Base-by-base conservation (phyloP, 2,329 filamentous ascomycete species). In the Neofusicoccum parvum region DNA sequence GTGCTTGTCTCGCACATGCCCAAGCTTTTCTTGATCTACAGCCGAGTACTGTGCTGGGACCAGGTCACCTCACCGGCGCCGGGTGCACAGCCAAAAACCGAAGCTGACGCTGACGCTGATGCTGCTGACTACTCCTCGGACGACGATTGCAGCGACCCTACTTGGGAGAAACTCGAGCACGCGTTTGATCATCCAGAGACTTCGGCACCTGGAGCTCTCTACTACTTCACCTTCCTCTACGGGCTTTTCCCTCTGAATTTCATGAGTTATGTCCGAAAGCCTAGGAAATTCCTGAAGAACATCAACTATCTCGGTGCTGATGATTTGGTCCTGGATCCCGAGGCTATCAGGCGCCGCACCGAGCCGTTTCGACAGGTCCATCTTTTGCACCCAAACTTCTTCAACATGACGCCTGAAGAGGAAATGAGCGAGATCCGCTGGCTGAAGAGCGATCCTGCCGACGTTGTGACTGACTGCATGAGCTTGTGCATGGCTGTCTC, bases 241-340 rank as follows among this genome's bases (percentile, higher is more conserved):
- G 92, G 92, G 0, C 80, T 95, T 4, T 95, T 94, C 69, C 92
- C 92, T 1, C 86, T 94, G 72, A 94, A 94, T 74, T 92, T 95
- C 70, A 90, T 92, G 86, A 90, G 90, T 76, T 95, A 94, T 73
- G 90, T 95, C 68, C 86, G 91, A 65, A 94, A 94, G 72, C 91
- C 92, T 3, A 88, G 92, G 70, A 87, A 90, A 68, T 94, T 91
- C 72, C 81, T 95, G 10, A 88, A 92, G 53, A 89, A 90, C 71
- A 87, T 90, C 46, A 87, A 92, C 68, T 90, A 88, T 37, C 83
- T 86, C 4, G 87, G 88, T 56, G 85, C 88, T 1, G 89, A 93
- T 68, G 89, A 92, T 64, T 85, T 94, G 49, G 90, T 94, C 72
- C 85, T 94, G 2, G 90, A 94, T 70, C 90, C 92, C 37, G 88